These are phyloP conservation scores for Akanthomyces muscarius DNA, from an alignment of 2,329 filamentous ascomycete genomes.

Conservation along the genomic window DNA sequence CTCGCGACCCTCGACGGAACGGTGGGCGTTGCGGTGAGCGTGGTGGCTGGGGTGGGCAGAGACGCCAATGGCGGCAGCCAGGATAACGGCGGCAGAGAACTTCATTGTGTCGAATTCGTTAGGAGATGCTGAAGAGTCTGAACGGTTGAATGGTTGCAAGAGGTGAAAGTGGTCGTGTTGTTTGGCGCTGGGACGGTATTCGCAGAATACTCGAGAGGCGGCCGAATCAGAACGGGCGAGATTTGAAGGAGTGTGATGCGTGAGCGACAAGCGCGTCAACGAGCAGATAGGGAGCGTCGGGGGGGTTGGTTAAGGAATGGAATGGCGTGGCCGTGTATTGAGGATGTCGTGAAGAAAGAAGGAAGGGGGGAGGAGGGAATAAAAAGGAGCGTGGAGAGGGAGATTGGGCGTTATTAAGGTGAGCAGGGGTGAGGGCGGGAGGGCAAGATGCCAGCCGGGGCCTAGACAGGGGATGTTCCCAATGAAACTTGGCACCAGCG, in stretches of 20 bases:
- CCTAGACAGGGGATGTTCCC: no score
- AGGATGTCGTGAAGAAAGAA: constrained; percentile 20
- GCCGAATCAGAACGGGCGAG: constrained; percentile 9
- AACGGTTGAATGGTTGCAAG: background rate
- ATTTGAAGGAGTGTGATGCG: constrained; percentile 19
- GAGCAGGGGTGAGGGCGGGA: constrained; percentile 10
- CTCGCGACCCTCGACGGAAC: constrained; percentile 29
- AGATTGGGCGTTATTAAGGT: constrained; percentile 24
- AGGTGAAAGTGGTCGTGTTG: background rate
- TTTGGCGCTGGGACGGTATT: constrained; percentile 11
- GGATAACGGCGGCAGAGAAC: constrained; percentile 35
- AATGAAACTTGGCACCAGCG: no score
- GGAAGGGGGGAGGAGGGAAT: constrained; percentile 10
- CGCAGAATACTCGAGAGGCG: constrained; percentile 18
- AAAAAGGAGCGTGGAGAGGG: constrained; percentile 18
- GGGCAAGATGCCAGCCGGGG: background rate
- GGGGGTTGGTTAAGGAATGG: constrained; percentile 18
- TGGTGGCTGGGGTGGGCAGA: constrained; percentile 39
- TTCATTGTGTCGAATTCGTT: constrained; percentile 34
- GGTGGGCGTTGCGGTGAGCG: constrained; percentile 33
- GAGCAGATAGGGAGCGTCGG: constrained; percentile 15
- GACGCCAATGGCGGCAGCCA: constrained; percentile 39
- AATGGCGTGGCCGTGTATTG: constrained; percentile 18
- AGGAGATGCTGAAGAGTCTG: background rate
- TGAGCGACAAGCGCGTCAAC: constrained; percentile 15